phyloP scores from a whole-genome alignment of 2,329 filamentous ascomycete species.

The Geosmithia morbida region DNA sequence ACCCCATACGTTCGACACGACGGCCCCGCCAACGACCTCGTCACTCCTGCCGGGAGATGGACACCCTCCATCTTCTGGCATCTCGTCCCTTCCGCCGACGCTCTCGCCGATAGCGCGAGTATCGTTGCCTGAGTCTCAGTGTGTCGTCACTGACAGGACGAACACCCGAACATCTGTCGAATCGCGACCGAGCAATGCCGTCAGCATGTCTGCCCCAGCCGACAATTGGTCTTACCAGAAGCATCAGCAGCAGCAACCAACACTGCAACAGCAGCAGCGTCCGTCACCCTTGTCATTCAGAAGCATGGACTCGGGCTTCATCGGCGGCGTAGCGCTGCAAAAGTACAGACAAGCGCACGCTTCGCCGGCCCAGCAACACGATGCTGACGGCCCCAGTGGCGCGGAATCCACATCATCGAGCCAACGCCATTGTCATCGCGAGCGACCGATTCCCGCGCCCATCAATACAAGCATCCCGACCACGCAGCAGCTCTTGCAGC shows the following conservation, averaged over 20 bases:
- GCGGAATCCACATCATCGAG: not conserved
- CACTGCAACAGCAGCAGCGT: slow-evolving; percentile 11
- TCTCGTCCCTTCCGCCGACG: slow-evolving; percentile 7
- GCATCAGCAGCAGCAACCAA: slow-evolving; percentile 4
- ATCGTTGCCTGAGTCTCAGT: slow-evolving; percentile 22
- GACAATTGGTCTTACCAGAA: not conserved
- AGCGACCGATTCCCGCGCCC: slow-evolving; percentile 5
- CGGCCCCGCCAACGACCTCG: not conserved
- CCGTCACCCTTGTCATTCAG: slow-evolving; percentile 13
- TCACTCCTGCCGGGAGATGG: not conserved
- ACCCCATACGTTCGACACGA: not conserved
- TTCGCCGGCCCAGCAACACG: slow-evolving; percentile 8
- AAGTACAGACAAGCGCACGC: slow-evolving; percentile 29
- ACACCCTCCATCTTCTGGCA: not conserved
- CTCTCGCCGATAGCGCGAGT: slow-evolving; percentile 37
- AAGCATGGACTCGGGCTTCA: slow-evolving; percentile 29
- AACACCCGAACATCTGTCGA: slow-evolving; percentile 6
- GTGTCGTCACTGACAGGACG: not conserved
- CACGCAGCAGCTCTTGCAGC: slow-evolving; percentile 9
- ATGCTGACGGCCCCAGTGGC: not conserved
- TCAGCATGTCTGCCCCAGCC: not conserved
- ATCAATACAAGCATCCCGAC: slow-evolving; percentile 15
- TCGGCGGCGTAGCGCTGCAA: slow-evolving; percentile 38
- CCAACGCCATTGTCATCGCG: not conserved
- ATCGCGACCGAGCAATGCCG: slow-evolving; percentile 3